Evolutionary conservation across 1,139 yeast species (phyloP), one percentile per base, ranked within the genome.

Genomic region (Zygoascus meyerae): DNA sequence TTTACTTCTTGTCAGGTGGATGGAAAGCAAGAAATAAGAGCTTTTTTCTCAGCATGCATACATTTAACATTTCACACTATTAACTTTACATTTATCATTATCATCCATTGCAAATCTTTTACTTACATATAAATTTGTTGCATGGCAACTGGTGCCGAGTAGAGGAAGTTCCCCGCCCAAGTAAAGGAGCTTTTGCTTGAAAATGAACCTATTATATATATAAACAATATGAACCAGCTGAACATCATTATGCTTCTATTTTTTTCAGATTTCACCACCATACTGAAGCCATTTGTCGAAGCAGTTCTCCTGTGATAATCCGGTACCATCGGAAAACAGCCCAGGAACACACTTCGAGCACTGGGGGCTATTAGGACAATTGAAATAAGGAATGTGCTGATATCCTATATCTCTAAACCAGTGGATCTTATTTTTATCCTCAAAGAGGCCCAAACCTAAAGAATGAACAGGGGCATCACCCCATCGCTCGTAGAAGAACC

Each of bases 391-490:
- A 45, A 67, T 67, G 61, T 83, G 90, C 53, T 68, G 73, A 62
- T 86, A 86, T 0, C 95, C 95, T 45, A 86, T 80, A 60, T 86
- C 96, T 62, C 89, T 75, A 61, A 87, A 87, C 92, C 95, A 87
- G 61, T 87, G 95, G 38, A 87, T 72, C 53, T 78, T 74, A 14
- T 70, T 64, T 55, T 77, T 80, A 56, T 84, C 87, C 11, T 83
- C 83, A 63, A 87, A 85, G 30, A 87, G 64, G 0, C 81, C 82
- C 21, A 86, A 66, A 0, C 90, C 95, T 45, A 86, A 62, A 1
- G 89, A 78, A 62, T 84, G 95, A 1, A 86, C 89, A 0, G 95
- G 95, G 0, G 95, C 95, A 64, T 86, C 95, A 1, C 95, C 95
- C 95, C 95, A 86, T 47, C 95, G 68, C 64, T 86, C 95, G 57